Percentiles rank a stretch among this genome's conserved stretches.
These are phyloP conservation scores for Acacia concinna DNA, from an alignment of 331 rosid genomes.

Conservation along the genomic window DNA sequence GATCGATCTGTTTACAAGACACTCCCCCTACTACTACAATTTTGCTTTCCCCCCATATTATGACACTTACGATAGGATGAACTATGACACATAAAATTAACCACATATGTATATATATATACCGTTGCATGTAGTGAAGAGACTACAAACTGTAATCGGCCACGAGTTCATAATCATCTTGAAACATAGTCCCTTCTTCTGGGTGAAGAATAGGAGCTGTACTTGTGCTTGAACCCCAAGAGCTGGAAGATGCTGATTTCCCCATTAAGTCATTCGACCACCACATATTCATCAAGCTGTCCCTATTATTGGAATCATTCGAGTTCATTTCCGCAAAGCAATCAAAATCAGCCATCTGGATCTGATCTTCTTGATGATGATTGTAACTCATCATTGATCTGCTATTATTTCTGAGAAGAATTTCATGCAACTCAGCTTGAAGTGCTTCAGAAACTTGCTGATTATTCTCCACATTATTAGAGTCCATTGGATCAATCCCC, in stretches of 20 bases:
- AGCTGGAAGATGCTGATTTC: slow-evolving; percentile 41
- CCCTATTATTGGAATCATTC: slow-evolving; percentile 42
- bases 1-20: slow-evolving; percentile 34
- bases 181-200: slow-evolving; percentile 45
- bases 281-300: slow-evolving; percentile 42
- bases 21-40: neutral
- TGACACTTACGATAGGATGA: slow-evolving; percentile 34
- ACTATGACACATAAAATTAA: slow-evolving; percentile 18
- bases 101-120: neutral
- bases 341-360: slow-evolving; percentile 44
- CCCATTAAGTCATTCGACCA: slow-evolving; percentile 49
- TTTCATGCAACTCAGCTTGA: slow-evolving; percentile 44
- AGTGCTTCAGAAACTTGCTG: slow-evolving; percentile 35
- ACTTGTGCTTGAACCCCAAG: slow-evolving; percentile 49
- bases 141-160: slow-evolving; percentile 49
- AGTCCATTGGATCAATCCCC: neutral
- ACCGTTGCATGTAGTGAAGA: neutral
- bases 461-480: slow-evolving; percentile 6
- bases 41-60: neutral
- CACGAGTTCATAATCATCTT: slow-evolving; percentile 50
- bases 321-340: slow-evolving; percentile 43
- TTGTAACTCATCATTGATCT: slow-evolving; percentile 27
- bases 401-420: slow-evolving; percentile 31
- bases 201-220: slow-evolving; percentile 44
- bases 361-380: slow-evolving; percentile 32